These are phyloP conservation scores for Sarcodon sp. DNA, from an alignment of 768 basidiomycete species.

Conservation along the genomic window DNA sequence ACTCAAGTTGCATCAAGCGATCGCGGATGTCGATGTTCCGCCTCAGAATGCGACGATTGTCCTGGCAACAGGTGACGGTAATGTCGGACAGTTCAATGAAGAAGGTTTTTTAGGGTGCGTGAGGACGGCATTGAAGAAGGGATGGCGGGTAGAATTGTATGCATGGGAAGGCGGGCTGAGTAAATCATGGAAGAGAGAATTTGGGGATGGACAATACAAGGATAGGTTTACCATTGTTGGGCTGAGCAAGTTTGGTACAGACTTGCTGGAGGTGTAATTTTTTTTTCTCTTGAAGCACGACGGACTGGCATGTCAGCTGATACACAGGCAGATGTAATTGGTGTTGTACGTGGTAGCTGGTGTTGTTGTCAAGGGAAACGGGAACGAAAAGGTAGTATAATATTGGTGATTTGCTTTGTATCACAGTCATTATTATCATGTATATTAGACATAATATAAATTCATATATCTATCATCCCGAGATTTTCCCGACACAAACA, in stretches of 20 bases:
- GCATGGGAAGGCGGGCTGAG: constrained; percentile 83
- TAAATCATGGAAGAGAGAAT: constrained; percentile 63
- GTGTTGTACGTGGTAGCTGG: too few relatives aligned
- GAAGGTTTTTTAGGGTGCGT: constrained; percentile 89
- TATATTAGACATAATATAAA: too few relatives aligned
- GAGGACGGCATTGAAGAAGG: constrained; percentile 71
- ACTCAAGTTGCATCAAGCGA: constrained; percentile 80
- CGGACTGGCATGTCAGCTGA: too few relatives aligned
- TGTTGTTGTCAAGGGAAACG: too few relatives aligned
- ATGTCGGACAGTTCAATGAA: constrained; percentile 84
- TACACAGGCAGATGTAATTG: too few relatives aligned
- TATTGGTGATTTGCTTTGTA: too few relatives aligned
- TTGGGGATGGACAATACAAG: constrained; percentile 21
- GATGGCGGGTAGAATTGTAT: constrained; percentile 93
- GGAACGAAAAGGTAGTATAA: too few relatives aligned
- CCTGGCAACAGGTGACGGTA: constrained; percentile 89
- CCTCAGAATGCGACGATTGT: constrained; percentile 67
- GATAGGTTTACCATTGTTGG: constrained; percentile 18
- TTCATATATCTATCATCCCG: too few relatives aligned
- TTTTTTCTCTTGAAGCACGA: neutral
- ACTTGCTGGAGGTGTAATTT: constrained; percentile 21
- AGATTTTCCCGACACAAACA: too few relatives aligned
- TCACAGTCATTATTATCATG: too few relatives aligned
- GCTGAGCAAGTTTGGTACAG: constrained; percentile 22
- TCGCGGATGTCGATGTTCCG: constrained; percentile 57